Base-by-base conservation (phyloP, 352 stramenopile genomes). In the Globisporangium spiculum region DNA sequence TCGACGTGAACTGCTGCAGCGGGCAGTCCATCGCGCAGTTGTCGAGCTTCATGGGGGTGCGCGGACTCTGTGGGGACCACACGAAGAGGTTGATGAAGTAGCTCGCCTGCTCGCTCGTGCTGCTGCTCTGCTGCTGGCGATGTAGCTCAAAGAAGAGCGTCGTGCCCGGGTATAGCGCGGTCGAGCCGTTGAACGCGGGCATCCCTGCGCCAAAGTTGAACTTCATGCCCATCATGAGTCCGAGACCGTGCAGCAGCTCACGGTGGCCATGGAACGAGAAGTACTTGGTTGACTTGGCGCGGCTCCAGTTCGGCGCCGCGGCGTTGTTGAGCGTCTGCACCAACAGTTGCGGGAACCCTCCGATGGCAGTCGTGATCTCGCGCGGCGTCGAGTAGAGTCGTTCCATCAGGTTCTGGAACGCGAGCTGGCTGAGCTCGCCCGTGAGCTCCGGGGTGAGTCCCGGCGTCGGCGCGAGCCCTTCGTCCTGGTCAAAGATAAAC, bases 101-200 rank as follows among this genome's bases (percentile, higher is more conserved):
- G 60, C 83, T 36, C 20, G 38, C 60, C n/a, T 14, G 50, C 27
- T 38, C 27, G 30, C 30, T 60, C 2, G 4, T 60, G 26, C 26
- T 41, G 1, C 54, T 60, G 53, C 22, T 58, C 7, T 48, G 22
- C 18, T 56, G 32, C 27, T 74, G 70, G 34, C 80, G 78, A 62
- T 90, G 80, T 8, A 94, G 73, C 67, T 94, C 86, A 38, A 94
- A 91, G 68, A 90, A 86, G 16, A 94, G 67, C 66, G 86, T 91
- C 53, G 86, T 91, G 1, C 77, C 86, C 3, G 86, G 84, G 52
- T 90, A 75, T 24, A 94, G 60, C 38, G 85, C 70, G 30, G 86
- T 91, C 0, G 84, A 89, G 41, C 82, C 84, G 68, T 93, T 89
- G 74, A 80, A 91, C 27, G 79, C 66, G 18, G 80, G 74, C 12